A percentile compares a stretch with the other conserved stretches of the same genome.
Evolutionary conservation across 768 basidiomycete genomes (phyloP).

Genomic region (Crassisporium funariophilum): DNA sequence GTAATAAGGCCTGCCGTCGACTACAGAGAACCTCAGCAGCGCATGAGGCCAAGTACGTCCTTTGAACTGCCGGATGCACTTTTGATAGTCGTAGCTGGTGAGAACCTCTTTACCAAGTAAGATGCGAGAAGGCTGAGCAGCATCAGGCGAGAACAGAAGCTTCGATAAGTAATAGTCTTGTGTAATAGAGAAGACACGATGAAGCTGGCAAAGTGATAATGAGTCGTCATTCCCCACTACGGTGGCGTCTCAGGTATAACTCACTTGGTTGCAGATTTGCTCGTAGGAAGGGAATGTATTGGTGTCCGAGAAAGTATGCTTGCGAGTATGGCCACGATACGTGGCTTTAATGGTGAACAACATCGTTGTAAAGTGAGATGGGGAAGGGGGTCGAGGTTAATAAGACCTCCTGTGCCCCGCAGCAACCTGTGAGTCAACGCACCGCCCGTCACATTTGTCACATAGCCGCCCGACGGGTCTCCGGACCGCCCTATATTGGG

Average conservation of each 20-base stretch:
- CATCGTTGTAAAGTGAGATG: constrained; percentile 21
- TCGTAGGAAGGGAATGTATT: constrained; percentile 62
- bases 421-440: constrained; percentile 21
- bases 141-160: constrained; percentile 69
- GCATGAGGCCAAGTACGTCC: constrained; percentile 58
- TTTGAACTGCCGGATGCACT: constrained; percentile 49
- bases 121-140: constrained; percentile 54
- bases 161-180: constrained; percentile 63
- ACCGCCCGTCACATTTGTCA: constrained; percentile 19
- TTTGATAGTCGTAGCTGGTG: constrained; percentile 58
- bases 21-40: constrained; percentile 62
- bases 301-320: constrained; percentile 55
- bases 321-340: constrained; percentile 70
- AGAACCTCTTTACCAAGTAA: constrained; percentile 64
- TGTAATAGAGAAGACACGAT: constrained; percentile 67
- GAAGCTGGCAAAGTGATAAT: constrained; percentile 50
- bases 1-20: constrained; percentile 46
- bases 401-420: constrained; percentile 10
- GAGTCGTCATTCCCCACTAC: constrained; percentile 24
- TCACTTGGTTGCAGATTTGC: constrained; percentile 64
- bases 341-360: constrained; percentile 82
- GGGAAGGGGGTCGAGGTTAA: constrained; percentile 16
- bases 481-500: too few species aligned
- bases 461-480: constrained; percentile 19
- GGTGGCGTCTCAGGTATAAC: constrained; percentile 19